These are phyloP conservation scores for Aspergillus sp. DNA, from an alignment of 2,329 filamentous ascomycete species.

Conservation along the genomic window DNA sequence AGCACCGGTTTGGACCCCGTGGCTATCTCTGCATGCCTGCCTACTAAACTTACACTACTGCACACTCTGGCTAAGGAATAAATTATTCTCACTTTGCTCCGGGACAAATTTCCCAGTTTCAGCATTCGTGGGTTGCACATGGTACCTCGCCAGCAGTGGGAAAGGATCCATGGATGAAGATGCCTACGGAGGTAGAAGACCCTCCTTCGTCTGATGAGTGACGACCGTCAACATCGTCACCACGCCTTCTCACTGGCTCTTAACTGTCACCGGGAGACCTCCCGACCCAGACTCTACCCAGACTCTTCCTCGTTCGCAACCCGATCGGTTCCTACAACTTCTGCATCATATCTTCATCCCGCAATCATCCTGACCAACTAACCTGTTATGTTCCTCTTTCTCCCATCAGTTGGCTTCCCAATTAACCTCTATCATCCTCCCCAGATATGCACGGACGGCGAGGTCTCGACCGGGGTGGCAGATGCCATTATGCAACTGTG, in stretches of 20 bases:
- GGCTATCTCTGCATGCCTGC: neutral
- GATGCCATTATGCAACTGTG: slow-evolving; percentile 71
- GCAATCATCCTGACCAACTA: neutral
- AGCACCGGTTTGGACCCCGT: neutral
- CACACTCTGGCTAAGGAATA: neutral
- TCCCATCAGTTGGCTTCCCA: neutral
- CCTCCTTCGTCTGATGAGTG: neutral
- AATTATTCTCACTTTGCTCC: too few species aligned
- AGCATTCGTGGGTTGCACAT: neutral
- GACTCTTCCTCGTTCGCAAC: neutral
- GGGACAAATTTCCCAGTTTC: neutral
- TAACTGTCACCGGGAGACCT: neutral
- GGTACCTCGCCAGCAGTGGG: slow-evolving; percentile 19
- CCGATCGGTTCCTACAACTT: neutral
- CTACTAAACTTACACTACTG: neutral
- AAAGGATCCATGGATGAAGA: slow-evolving; percentile 1
- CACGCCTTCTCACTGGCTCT: neutral
- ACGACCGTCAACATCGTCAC: neutral
- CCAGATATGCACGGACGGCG: slow-evolving; percentile 74
- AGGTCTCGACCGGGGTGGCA: slow-evolving; percentile 72
- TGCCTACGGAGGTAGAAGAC: too few species aligned
- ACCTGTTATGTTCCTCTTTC: neutral
- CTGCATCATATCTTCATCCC: neutral
- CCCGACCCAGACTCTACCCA: slow-evolving; percentile 8
- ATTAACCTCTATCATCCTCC: too few species aligned